phyloP scores from a whole-genome alignment of 192 early-diverging fungal species.

The Coemansia erecta region DNA sequence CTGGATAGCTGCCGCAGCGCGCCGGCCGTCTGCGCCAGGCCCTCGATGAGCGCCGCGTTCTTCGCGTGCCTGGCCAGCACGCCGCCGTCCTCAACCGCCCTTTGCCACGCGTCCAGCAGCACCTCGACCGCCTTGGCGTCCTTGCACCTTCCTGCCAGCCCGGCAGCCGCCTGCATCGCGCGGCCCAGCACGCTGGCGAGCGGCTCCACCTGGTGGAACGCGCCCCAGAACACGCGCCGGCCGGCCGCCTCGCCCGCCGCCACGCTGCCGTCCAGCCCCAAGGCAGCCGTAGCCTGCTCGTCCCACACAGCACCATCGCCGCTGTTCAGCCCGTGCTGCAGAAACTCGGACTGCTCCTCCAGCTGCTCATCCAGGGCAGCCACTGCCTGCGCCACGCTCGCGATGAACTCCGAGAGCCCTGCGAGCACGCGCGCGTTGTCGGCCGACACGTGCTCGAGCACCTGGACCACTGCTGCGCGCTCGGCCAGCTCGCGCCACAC shows the following conservation, averaged over 20 bases:
- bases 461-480: constrained; percentile 24
- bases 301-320: neutral
- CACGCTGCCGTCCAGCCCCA: constrained; percentile 19
- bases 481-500: constrained; percentile 8
- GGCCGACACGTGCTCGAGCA: too few relatives aligned
- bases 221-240: constrained; percentile 40
- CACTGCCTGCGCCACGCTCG: too few relatives aligned
- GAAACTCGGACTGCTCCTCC: too few relatives aligned
- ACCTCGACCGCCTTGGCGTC: neutral
- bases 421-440: too few relatives aligned
- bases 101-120: constrained; percentile 26
- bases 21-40: constrained; percentile 22
- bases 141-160: constrained; percentile 11
- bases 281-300: constrained; percentile 21
- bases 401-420: too few relatives aligned
- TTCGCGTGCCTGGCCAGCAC: constrained; percentile 20
- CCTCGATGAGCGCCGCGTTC: constrained; percentile 29
- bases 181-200: constrained; percentile 42
- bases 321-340: too few relatives aligned
- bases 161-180: constrained; percentile 18
- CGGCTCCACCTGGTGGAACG: constrained; percentile 33
- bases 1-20: constrained; percentile 26
- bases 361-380: too few relatives aligned
- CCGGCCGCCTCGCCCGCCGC: neutral
- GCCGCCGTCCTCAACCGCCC: constrained; percentile 10